Evolutionary conservation across 2,329 filamentous ascomycete genomes (phyloP).

Genomic region (Fusarium poae): DNA sequence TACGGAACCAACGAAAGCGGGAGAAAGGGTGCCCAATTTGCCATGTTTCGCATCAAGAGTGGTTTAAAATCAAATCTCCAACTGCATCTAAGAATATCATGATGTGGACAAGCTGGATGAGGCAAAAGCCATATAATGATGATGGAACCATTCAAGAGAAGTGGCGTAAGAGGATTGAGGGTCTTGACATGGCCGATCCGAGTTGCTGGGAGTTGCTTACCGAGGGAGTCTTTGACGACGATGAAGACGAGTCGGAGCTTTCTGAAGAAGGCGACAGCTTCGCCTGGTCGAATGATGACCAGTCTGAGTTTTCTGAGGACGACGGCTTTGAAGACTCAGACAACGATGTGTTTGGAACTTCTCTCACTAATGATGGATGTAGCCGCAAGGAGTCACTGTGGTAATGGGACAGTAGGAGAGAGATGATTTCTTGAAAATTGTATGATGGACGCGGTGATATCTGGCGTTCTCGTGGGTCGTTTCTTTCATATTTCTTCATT

Average conservation of each 20-base stretch:
- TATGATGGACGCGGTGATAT: slow-evolving; percentile 1
- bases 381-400: background rate
- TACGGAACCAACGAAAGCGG: slow-evolving; percentile 44
- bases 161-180: slow-evolving; percentile 44
- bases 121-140: slow-evolving; percentile 48
- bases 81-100: slow-evolving; percentile 36
- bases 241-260: slow-evolving; percentile 27
- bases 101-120: slow-evolving; percentile 50
- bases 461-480: slow-evolving; percentile 6
- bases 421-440: slow-evolving; percentile 3
- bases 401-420: background rate
- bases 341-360: slow-evolving; percentile 7
- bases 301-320: slow-evolving; percentile 7
- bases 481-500: background rate
- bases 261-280: slow-evolving; percentile 28
- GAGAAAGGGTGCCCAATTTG: slow-evolving; percentile 48
- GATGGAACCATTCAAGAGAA: slow-evolving; percentile 39
- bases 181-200: slow-evolving; percentile 44
- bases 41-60: slow-evolving; percentile 44
- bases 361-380: slow-evolving; percentile 14
- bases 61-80: slow-evolving; percentile 45
- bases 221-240: slow-evolving; percentile 32
- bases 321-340: slow-evolving; percentile 7
- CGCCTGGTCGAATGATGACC: slow-evolving; percentile 23
- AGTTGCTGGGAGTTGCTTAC: slow-evolving; percentile 48